Conservation (phyloP, 2,329 filamentous ascomycete genomes). For the Diaporthe caulivora region DNA sequence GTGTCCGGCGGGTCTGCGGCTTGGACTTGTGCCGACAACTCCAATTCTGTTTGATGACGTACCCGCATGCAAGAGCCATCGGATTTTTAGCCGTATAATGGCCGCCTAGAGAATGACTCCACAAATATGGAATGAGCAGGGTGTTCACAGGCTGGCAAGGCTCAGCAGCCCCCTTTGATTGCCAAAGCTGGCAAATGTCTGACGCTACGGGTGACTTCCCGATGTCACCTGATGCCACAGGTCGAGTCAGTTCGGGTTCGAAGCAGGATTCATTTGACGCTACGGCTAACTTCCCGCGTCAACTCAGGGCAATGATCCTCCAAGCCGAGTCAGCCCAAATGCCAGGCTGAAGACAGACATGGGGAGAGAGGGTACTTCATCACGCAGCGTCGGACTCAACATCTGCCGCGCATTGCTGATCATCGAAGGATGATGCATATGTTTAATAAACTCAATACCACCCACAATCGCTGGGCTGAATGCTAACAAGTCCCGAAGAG, state of each 20-base stretch:
- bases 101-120: neutral
- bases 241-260: neutral
- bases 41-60: neutral
- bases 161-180: neutral
- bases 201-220: neutral
- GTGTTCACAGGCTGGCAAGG: neutral
- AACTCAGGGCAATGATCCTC: neutral
- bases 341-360: neutral
- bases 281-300: neutral
- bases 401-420: neutral
- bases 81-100: neutral
- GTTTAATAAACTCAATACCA: neutral
- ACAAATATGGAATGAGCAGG: neutral
- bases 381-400: neutral
- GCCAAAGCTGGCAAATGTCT: neutral
- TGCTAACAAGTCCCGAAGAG: neutral
- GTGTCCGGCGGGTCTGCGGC: conserved; percentile 5
- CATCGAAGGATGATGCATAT: neutral
- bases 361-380: neutral
- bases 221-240: neutral
- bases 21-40: conserved; percentile 20
- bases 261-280: neutral
- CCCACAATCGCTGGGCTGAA: neutral
- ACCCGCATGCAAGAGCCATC: neutral
- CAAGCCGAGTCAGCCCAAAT: neutral